Percentiles rank a stretch among this genome's conserved stretches.
Evolutionary conservation across 106 monocot species (phyloP).

Genomic region (Dioscorea dumetorum): DNA sequence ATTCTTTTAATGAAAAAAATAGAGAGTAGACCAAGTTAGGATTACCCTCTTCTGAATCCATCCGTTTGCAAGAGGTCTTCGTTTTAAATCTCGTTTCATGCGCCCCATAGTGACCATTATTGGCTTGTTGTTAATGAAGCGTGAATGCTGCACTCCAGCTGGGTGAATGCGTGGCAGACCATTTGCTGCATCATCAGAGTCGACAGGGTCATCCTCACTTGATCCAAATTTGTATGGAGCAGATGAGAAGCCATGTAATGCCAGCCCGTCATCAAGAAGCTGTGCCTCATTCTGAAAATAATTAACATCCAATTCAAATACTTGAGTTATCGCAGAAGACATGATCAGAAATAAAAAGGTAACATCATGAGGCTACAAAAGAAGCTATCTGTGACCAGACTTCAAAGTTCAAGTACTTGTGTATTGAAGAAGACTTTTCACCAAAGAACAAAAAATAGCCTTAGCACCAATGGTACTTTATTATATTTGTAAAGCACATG

Average conservation of each 20-base stretch:
- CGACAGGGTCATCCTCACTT: constrained; percentile 88
- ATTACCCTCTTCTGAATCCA: constrained; percentile 67
- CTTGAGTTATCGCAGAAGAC: too few relatives aligned
- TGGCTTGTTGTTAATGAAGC: constrained; percentile 26
- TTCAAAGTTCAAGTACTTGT: too few relatives aligned
- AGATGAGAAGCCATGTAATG: constrained; percentile 48
- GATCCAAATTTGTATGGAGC: constrained; percentile 44
- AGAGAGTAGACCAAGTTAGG: background rate
- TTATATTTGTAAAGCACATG: too few relatives aligned
- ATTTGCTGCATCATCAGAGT: constrained; percentile 76
- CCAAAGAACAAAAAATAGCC: too few relatives aligned
- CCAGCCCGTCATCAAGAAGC: constrained; percentile 73
- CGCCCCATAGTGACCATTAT: constrained; percentile 35
- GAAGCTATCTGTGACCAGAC: too few relatives aligned
- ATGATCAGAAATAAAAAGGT: too few relatives aligned
- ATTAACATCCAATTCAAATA: too few relatives aligned
- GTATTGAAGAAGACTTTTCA: too few relatives aligned
- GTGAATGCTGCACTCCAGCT: constrained; percentile 19
- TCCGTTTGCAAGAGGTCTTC: constrained; percentile 38
- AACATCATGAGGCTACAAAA: too few relatives aligned
- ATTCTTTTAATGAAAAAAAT: background rate
- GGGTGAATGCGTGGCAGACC: constrained; percentile 31
- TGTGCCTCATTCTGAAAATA: constrained; percentile 75
- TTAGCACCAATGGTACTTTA: too few relatives aligned
- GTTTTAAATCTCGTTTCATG: constrained; percentile 53